phyloP scores from a whole-genome alignment of 78 protist species.

The Dictyostelium capitatum region DNA sequence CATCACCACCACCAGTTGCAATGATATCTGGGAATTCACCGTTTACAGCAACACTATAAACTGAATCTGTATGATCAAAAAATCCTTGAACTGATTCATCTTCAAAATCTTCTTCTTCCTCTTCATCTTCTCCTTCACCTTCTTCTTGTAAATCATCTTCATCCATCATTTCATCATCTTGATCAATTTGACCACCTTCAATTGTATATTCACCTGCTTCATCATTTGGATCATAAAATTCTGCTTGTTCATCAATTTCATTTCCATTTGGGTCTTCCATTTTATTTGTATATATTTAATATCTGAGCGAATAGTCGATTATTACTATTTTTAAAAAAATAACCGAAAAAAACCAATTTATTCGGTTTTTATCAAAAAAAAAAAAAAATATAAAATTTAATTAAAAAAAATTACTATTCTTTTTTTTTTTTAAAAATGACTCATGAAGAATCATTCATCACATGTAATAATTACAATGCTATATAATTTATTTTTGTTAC shows the following conservation, averaged over 20 bases:
- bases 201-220: neutral
- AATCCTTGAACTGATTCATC: slow-evolving; percentile 83
- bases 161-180: slow-evolving; percentile 42
- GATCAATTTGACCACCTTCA: slow-evolving; percentile 20
- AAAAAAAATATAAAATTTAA: neutral
- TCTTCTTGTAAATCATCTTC: neutral
- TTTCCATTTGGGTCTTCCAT: slow-evolving; percentile 6
- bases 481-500: neutral
- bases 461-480: neutral
- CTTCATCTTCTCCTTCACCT: slow-evolving; percentile 4
- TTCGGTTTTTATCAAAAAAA: neutral
- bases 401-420: neutral
- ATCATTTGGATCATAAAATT: slow-evolving; percentile 28
- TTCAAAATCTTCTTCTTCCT: slow-evolving; percentile 48
- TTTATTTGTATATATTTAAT: neutral
- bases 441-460: too few species aligned
- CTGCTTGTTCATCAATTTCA: neutral
- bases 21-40: neutral
- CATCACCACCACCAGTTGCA: slow-evolving; percentile 86
- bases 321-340: neutral
- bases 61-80: slow-evolving; percentile 81
- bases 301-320: too few species aligned
- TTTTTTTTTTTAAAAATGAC: neutral
- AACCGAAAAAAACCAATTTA: neutral
- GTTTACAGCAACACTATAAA: slow-evolving; percentile 48